Percentiles rank a stretch among this genome's conserved stretches.
These are phyloP conservation scores for Botrytis cinerea DNA, from an alignment of 2,329 filamentous ascomycete species.

Conservation along the genomic window DNA sequence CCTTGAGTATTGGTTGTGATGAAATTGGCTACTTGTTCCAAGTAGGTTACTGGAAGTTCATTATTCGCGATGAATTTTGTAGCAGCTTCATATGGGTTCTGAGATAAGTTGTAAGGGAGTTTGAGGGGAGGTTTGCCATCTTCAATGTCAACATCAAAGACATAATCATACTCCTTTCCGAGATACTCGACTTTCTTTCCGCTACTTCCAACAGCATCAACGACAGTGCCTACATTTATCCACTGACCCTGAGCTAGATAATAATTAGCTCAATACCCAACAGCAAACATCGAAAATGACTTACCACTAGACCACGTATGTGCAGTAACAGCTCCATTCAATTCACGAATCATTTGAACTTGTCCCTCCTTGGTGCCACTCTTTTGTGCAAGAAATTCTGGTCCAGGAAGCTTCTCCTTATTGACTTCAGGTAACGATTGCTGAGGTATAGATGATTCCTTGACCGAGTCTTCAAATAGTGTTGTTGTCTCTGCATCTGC, in stretches of 20 bases:
- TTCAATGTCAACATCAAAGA: constrained; percentile 95
- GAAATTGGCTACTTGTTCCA: constrained; percentile 91
- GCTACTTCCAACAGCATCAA: constrained; percentile 82
- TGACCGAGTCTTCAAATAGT: constrained; percentile 80
- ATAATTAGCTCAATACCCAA: constrained; percentile 19
- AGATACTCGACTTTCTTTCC: constrained; percentile 73
- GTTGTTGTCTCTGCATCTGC: constrained; percentile 69
- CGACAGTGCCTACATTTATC: constrained; percentile 91
- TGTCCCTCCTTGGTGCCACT: constrained; percentile 95
- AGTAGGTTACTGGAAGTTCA: constrained; percentile 80
- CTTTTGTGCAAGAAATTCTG: constrained; percentile 79
- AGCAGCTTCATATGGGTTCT: constrained; percentile 90
- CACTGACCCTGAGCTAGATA: constrained; percentile 64
- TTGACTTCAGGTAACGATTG: constrained; percentile 83
- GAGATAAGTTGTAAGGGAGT: constrained; percentile 87
- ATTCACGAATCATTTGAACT: constrained; percentile 85
- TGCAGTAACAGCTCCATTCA: constrained; percentile 78
- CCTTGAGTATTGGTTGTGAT: constrained; percentile 89
- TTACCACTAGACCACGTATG: constrained; percentile 74
- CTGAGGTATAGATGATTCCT: constrained; percentile 81
- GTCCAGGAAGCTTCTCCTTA: constrained; percentile 87
- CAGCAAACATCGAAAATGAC: neutral
- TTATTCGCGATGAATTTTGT: constrained; percentile 90
- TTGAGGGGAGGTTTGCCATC: constrained; percentile 91
- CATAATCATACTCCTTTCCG: constrained; percentile 90